phyloP scores from a whole-genome alignment of 345 rosid species.

The Rhodomyrtus tomentosa region DNA sequence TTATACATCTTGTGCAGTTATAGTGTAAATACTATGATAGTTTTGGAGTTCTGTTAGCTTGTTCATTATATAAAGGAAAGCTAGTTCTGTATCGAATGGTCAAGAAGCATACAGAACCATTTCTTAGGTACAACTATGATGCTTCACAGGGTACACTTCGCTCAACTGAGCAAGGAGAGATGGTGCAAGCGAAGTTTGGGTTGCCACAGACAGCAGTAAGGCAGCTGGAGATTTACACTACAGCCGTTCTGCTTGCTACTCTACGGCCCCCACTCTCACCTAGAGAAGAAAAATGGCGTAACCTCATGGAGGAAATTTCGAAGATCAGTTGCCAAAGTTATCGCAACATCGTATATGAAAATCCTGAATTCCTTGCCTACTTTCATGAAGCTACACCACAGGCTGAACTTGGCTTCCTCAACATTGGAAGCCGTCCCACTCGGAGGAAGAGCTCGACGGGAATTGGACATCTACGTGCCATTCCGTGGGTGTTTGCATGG shows the following conservation, averaged over 20 bases:
- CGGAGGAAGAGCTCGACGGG: constrained; percentile 81
- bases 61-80: background rate
- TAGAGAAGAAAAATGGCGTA: constrained; percentile 87
- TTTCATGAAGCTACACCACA: constrained; percentile 97
- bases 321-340: constrained; percentile 66
- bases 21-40: background rate
- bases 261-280: constrained; percentile 84
- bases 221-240: constrained; percentile 91
- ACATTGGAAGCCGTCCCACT: constrained; percentile 93
- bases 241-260: constrained; percentile 89
- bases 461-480: constrained; percentile 93
- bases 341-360: constrained; percentile 71
- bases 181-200: constrained; percentile 99
- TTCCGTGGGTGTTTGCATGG: constrained; percentile 99
- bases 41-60: background rate
- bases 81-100: background rate
- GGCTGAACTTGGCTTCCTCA: constrained; percentile 90
- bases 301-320: constrained; percentile 91
- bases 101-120: background rate
- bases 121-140: background rate
- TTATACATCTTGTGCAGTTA: background rate
- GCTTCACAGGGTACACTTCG: constrained; percentile 74
- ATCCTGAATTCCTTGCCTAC: constrained; percentile 84
- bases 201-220: constrained; percentile 85
- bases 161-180: constrained; percentile 98